Conservation (phyloP, 148 eudicot species). For the Rhododendron ferrugineum region DNA sequence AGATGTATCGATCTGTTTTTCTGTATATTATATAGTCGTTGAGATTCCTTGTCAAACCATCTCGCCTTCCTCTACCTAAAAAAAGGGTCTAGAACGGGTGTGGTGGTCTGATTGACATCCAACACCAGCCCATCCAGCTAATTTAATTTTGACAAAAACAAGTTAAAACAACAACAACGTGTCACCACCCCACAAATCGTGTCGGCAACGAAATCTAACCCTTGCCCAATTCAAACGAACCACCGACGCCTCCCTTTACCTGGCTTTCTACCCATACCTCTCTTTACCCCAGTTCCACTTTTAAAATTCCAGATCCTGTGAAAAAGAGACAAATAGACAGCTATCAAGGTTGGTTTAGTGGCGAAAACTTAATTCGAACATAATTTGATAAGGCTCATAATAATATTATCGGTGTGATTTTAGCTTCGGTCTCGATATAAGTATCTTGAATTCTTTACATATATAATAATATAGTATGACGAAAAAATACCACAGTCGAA, state of each 20-base stretch:
- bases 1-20: neutral
- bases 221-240: neutral
- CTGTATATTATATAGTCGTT: neutral
- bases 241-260: neutral
- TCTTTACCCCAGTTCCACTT: too few relatives aligned
- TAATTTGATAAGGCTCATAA: too few relatives aligned
- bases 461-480: too few relatives aligned
- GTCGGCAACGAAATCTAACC: neutral
- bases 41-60: constrained; percentile 7
- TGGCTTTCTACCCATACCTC: neutral
- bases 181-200: neutral
- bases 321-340: too few relatives aligned
- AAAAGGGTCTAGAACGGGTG: neutral
- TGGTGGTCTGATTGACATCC: neutral
- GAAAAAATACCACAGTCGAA: too few relatives aligned
- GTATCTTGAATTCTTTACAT: too few relatives aligned
- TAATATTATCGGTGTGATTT: too few relatives aligned
- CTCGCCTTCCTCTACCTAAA: neutral
- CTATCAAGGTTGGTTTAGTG: too few relatives aligned
- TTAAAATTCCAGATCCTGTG: too few relatives aligned
- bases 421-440: too few relatives aligned
- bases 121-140: neutral
- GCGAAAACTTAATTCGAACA: too few relatives aligned
- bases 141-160: neutral
- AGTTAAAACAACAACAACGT: neutral